Evolutionary conservation across 169 alveolate species (phyloP).

Genomic region (Nephromyces sp.): DNA sequence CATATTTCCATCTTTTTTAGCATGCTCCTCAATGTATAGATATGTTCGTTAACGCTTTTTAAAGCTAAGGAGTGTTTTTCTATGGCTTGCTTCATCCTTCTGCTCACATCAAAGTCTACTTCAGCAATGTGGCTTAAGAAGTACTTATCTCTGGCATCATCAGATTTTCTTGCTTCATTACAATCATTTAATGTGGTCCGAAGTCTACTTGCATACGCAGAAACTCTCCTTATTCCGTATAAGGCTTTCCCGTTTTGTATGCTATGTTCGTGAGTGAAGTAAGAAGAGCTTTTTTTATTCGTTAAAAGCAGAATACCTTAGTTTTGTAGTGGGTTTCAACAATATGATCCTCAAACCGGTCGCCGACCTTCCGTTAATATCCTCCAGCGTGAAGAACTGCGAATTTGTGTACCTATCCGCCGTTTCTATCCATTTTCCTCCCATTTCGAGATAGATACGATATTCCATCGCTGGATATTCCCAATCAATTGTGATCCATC

Average conservation of each 20-base stretch:
- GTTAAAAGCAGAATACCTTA: too few species aligned
- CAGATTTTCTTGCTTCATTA: slow-evolving; percentile 56
- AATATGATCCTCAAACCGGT: slow-evolving; percentile 46
- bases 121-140: slow-evolving; percentile 70
- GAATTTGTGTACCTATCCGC: slow-evolving; percentile 33
- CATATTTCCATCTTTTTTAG: slow-evolving; percentile 24
- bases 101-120: slow-evolving; percentile 52
- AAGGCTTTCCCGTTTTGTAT: slow-evolving; percentile 2
- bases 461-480: slow-evolving; percentile 71
- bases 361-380: slow-evolving; percentile 43
- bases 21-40: slow-evolving; percentile 21
- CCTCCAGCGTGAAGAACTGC: slow-evolving; percentile 40
- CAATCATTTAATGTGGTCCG: slow-evolving; percentile 73
- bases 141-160: slow-evolving; percentile 77
- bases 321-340: slow-evolving; percentile 53
- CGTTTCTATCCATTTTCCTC: slow-evolving; percentile 45
- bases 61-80: neutral
- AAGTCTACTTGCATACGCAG: slow-evolving; percentile 61
- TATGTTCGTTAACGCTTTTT: slow-evolving; percentile 13
- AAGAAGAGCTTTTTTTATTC: too few species aligned
- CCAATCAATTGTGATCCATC: slow-evolving; percentile 63
- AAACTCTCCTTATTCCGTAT: slow-evolving; percentile 66
- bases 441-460: slow-evolving; percentile 44
- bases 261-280: too few species aligned
- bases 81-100: slow-evolving; percentile 41